Percentiles rank a stretch among this genome's conserved stretches.
These are phyloP conservation scores for Xanthoceras sorbifolium DNA, from an alignment of 345 rosid genomes.

Conservation along the genomic window DNA sequence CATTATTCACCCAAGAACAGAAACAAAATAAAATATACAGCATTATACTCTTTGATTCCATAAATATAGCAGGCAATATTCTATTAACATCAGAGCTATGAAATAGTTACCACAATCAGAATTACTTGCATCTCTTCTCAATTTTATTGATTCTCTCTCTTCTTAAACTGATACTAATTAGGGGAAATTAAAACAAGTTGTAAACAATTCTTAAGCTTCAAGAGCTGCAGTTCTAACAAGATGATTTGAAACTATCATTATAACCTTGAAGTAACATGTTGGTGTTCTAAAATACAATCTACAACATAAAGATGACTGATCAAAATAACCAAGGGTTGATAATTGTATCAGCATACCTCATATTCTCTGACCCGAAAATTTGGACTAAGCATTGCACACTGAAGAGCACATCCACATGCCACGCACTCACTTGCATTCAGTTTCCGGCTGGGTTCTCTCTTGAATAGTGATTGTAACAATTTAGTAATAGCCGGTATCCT, in stretches of 20 bases:
- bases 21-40: neutral
- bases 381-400: conserved; percentile 70
- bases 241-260: neutral
- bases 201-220: neutral
- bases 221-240: neutral
- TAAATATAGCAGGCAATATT: neutral
- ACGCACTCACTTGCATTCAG: conserved; percentile 68
- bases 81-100: conserved; percentile 5
- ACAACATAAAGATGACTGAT: neutral
- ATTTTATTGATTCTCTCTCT: neutral
- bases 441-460: conserved; percentile 55
- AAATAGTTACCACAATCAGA: neutral
- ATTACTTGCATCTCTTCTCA: neutral
- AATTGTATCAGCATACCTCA: conserved; percentile 40
- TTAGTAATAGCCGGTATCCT: conserved; percentile 57
- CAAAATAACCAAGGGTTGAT: neutral
- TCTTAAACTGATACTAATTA: neutral
- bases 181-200: neutral
- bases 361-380: conserved; percentile 58
- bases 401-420: conserved; percentile 68
- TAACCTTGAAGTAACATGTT: neutral
- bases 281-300: neutral
- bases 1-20: neutral
- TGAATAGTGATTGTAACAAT: conserved; percentile 46
- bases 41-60: neutral